Percentiles rank a stretch among this genome's conserved stretches.
These are phyloP conservation scores for Neurospora tetraspora DNA, from an alignment of 495 filamentous ascomycete species.

Conservation along the genomic window DNA sequence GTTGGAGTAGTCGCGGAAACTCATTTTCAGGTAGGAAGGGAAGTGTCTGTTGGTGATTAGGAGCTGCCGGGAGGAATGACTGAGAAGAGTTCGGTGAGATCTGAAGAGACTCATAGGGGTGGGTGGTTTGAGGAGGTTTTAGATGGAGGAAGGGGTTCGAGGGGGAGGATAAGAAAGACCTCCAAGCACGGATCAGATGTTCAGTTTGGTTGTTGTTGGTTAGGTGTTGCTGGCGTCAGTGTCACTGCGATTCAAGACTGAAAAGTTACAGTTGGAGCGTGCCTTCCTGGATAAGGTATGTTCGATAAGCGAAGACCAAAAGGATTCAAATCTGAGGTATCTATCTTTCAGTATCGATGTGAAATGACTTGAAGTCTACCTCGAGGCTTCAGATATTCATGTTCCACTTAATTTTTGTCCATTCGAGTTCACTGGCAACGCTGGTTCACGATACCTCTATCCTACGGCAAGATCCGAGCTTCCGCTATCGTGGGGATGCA, in stretches of 20 bases:
- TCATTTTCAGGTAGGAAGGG: not conserved
- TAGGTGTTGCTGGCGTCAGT: not conserved
- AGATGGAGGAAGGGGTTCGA: not conserved
- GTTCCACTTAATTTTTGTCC: not conserved
- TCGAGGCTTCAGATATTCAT: not conserved
- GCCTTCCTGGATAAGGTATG: not conserved
- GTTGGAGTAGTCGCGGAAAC: constrained; percentile 21
- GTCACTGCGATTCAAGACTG: not conserved
- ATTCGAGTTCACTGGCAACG: not conserved
- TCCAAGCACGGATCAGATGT: too few relatives aligned
- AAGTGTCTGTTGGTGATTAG: not conserved
- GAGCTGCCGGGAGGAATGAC: not conserved
- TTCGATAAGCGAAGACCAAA: not conserved
- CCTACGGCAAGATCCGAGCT: not conserved
- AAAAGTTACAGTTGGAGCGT: not conserved
- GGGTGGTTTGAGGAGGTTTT: too few relatives aligned
- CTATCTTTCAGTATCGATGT: not conserved
- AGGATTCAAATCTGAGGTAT: not conserved
- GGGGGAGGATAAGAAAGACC: not conserved
- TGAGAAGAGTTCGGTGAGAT: not conserved
- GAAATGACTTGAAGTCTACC: not conserved
- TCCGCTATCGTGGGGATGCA: not conserved
- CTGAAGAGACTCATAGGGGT: not conserved
- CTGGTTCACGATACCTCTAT: not conserved
- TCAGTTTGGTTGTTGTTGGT: too few relatives aligned